A percentile compares a stretch with the other conserved stretches of the same genome.
Conservation (phyloP, 495 filamentous ascomycete species). For the Xylaria longipes region DNA sequence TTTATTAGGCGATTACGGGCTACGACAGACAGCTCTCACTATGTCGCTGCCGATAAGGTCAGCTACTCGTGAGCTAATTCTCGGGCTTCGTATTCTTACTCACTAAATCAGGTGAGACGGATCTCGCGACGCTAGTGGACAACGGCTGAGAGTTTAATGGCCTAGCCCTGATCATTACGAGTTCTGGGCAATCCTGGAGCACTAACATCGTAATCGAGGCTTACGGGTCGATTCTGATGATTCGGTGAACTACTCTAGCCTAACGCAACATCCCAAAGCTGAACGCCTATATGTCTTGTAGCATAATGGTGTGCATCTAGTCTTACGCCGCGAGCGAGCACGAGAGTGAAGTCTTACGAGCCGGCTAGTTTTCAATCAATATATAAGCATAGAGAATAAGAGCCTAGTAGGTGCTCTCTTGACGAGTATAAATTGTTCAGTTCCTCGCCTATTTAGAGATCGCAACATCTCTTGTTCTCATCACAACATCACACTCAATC, state of each 20-base stretch:
- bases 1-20: background rate
- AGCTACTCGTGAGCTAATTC: background rate
- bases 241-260: background rate
- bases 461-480: slow-evolving; percentile 1
- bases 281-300: background rate
- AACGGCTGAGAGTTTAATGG: background rate
- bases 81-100: slow-evolving; percentile 17
- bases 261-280: slow-evolving; percentile 9
- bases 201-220: background rate
- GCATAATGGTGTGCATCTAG: background rate
- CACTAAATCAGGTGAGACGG: background rate
- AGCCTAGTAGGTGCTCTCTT: background rate
- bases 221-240: background rate
- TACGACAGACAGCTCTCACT: background rate
- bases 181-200: background rate
- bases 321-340: background rate
- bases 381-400: background rate
- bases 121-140: slow-evolving; percentile 12
- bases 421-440: slow-evolving; percentile 6
- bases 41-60: background rate
- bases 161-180: slow-evolving; percentile 16
- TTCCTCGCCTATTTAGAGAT: slow-evolving; percentile 7
- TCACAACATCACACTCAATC: background rate
- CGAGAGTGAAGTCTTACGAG: background rate
- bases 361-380: background rate